Percentiles rank a stretch among this genome's conserved stretches.
Conservation (phyloP, 352 stramenopile genomes). For the Phytophthora capsici region DNA sequence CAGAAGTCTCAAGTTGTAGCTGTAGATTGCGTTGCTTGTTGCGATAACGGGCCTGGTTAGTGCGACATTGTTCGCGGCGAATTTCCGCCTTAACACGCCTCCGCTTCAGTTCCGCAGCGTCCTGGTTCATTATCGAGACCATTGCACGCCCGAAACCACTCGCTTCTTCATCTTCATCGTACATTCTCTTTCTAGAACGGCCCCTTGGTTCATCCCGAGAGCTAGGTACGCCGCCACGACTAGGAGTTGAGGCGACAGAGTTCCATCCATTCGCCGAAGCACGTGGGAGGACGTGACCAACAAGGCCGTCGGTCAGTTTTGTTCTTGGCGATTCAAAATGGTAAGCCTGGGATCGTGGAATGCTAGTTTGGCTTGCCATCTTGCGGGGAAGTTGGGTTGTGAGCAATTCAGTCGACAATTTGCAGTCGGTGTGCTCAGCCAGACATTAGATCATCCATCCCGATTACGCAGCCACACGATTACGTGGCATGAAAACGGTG, state of each 20-base stretch:
- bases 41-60: conserved; percentile 2
- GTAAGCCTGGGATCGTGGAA: neutral
- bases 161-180: neutral
- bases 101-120: neutral
- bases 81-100: neutral
- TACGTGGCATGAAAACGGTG: too few relatives aligned
- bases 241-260: neutral
- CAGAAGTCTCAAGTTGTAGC: neutral
- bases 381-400: neutral
- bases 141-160: neutral
- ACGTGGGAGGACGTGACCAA: neutral
- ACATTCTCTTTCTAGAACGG: neutral
- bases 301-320: conserved; percentile 2
- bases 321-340: neutral
- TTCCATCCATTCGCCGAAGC: neutral
- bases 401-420: neutral
- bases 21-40: conserved; percentile 5
- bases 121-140: neutral
- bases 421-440: neutral
- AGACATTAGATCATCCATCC: neutral
- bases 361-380: conserved; percentile 1
- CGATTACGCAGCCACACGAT: too few relatives aligned
- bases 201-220: neutral
- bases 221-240: neutral
- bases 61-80: conserved; percentile 2